Percentiles rank a stretch among this genome's conserved stretches.
phyloP scores from a whole-genome alignment of 148 eudicot genomes.

The Vaccinium corymbosum region DNA sequence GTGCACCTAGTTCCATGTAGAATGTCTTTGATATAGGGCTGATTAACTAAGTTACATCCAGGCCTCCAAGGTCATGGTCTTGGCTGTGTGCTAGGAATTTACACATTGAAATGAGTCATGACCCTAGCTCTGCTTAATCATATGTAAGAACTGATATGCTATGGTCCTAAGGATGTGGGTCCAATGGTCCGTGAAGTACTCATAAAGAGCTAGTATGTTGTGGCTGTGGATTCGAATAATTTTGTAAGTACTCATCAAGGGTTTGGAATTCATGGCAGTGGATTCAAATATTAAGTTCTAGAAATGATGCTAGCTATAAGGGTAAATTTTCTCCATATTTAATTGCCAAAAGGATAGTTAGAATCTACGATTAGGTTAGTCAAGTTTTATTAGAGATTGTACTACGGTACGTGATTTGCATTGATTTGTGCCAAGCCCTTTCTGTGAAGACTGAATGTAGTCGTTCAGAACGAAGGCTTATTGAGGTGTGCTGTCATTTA shows the following conservation, averaged over 20 bases:
- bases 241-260: not conserved
- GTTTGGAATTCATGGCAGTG: not conserved
- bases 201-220: not conserved
- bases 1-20: not conserved
- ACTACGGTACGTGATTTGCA: not conserved
- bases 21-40: not conserved
- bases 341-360: not conserved
- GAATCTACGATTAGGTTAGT: not conserved
- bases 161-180: not conserved
- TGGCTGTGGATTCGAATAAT: not conserved
- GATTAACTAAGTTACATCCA: not conserved
- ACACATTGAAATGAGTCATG: not conserved
- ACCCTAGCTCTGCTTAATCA: too few species aligned
- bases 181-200: not conserved
- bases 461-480: not conserved
- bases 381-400: not conserved
- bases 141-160: too few species aligned
- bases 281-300: not conserved
- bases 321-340: not conserved
- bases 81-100: not conserved
- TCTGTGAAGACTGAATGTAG: not conserved
- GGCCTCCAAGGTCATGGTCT: not conserved
- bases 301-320: not conserved
- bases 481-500: not conserved
- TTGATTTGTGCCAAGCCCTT: not conserved